These are phyloP conservation scores for Penicillium sp. DNA, from an alignment of 2,329 filamentous ascomycete species.

Conservation along the genomic window DNA sequence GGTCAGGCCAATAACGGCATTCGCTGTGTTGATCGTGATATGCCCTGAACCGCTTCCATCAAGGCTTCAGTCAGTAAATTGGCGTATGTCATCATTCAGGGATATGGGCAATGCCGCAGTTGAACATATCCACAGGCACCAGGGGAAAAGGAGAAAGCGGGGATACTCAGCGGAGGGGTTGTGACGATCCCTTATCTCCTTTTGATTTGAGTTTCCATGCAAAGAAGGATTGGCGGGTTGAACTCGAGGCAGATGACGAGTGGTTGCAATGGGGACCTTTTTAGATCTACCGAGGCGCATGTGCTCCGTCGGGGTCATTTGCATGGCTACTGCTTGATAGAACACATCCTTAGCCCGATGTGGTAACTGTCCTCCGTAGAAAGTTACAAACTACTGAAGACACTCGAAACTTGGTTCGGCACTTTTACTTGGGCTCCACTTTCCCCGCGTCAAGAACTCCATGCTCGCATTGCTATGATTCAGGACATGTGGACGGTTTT, in stretches of 20 bases:
- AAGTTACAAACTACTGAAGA: background rate
- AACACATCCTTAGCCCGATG: background rate
- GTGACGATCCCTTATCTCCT: background rate
- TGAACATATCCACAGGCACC: background rate
- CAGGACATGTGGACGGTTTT: background rate
- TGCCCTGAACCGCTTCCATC: constrained; percentile 11
- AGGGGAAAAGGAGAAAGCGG: background rate
- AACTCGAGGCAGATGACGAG: background rate
- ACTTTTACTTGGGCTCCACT: background rate
- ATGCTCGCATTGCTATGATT: too few relatives aligned
- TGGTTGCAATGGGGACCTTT: background rate
- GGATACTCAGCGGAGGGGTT: background rate
- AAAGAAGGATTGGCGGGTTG: background rate
- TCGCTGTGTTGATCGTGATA: constrained; percentile 20
- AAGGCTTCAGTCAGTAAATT: background rate
- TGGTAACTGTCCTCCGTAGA: constrained; percentile 1
- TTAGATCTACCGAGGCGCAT: constrained; percentile 3
- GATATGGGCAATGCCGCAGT: background rate
- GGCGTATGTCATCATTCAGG: background rate
- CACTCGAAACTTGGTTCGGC: background rate
- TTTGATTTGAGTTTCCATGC: background rate
- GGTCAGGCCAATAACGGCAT: constrained; percentile 7
- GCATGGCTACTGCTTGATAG: background rate
- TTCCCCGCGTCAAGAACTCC: constrained; percentile 1
- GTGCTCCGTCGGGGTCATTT: background rate